Evolutionary conservation across 202 grass and related monocot species (phyloP).

Genomic region (Digitaria exilis): DNA sequence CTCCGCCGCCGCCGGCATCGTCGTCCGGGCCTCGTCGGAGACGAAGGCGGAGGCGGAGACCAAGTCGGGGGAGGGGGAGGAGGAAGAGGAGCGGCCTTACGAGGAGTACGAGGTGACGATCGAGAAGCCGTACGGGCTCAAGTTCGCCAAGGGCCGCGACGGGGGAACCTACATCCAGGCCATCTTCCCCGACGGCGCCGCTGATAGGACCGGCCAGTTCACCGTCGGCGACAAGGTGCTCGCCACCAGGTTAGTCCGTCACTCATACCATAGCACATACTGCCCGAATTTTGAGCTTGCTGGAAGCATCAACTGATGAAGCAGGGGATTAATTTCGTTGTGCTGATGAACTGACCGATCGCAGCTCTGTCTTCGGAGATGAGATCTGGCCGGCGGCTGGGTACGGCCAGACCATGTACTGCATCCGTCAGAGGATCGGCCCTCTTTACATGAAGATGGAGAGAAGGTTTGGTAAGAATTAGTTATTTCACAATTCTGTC

Average conservation of each 20-base stretch:
- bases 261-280: not conserved
- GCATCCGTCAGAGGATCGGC: slow-evolving; percentile 85
- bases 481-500: not conserved
- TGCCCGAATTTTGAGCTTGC: not conserved
- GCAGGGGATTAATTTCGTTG: not conserved
- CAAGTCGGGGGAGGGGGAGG: slow-evolving; percentile 37
- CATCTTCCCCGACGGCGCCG: slow-evolving; percentile 62
- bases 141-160: slow-evolving; percentile 76
- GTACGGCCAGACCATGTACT: slow-evolving; percentile 96
- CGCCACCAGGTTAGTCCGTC: slow-evolving; percentile 66
- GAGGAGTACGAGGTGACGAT: slow-evolving; percentile 87
- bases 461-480: slow-evolving; percentile 66
- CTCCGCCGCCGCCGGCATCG: no score
- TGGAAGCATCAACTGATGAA: not conserved
- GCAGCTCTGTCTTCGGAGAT: slow-evolving; percentile 79
- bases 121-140: slow-evolving; percentile 89
- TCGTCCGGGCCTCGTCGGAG: slow-evolving; percentile 38
- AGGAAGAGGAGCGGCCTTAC: slow-evolving; percentile 39
- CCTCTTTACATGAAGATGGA: slow-evolving; percentile 88
- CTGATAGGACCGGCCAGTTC: slow-evolving; percentile 64
- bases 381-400: slow-evolving; percentile 91
- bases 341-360: not conserved
- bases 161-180: slow-evolving; percentile 92
- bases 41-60: slow-evolving; percentile 69
- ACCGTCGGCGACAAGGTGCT: slow-evolving; percentile 88